Base-by-base conservation (phyloP, 768 basidiomycete genomes). In the Cystofilobasidium ferigula region DNA sequence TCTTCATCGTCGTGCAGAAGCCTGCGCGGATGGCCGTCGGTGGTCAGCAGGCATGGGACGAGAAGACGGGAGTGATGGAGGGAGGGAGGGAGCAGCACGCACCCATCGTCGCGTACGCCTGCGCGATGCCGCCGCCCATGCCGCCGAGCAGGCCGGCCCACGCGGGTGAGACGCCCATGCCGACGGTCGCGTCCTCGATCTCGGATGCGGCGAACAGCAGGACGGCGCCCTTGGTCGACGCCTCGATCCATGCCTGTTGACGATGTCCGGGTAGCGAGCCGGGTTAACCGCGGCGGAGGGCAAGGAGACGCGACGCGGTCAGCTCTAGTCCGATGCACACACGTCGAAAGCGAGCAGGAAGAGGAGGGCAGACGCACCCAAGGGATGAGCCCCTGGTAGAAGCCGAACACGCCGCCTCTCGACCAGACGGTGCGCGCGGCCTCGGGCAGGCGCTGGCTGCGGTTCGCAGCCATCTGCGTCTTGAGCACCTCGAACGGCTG, bases 21-120 rank as follows among this genome's bases (percentile, higher is more conserved):
- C 94, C 92, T 95, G 70, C 16, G 38, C 38, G 38, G 38, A 8
- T 9, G 38, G 38, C 9, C 38, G 38, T 9, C 8, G 8, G 38
- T 40, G 38, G 16, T 40, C 38, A 40, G 38, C 9, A 40, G 38
- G 18, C 7, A 28, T 2, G 24, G 28, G 24, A n/a, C n/a, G n/a
- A n/a, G 28, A 16, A 9, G 30, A 30, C 9, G 35, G 18, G 20
- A 57, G 35, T 32, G 57, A 34, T 32, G 32, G 22, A 35, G 13
- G 35, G 26, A n/a, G 0, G 42, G 45, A 22, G 20, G 34, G 38
- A 43, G 38, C 0, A 4, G 8, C 24, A 51, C 20, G 34, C 73
- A 93, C 95, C 95, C 93, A 99, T 98, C n/a, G 95, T 98, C 68
- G 92, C 93, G 74, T 99, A 99, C 34, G 95, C 94, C 78, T 99